Conservation (phyloP, 1,284 basidiomycete species). For the Pascua sp. region DNA sequence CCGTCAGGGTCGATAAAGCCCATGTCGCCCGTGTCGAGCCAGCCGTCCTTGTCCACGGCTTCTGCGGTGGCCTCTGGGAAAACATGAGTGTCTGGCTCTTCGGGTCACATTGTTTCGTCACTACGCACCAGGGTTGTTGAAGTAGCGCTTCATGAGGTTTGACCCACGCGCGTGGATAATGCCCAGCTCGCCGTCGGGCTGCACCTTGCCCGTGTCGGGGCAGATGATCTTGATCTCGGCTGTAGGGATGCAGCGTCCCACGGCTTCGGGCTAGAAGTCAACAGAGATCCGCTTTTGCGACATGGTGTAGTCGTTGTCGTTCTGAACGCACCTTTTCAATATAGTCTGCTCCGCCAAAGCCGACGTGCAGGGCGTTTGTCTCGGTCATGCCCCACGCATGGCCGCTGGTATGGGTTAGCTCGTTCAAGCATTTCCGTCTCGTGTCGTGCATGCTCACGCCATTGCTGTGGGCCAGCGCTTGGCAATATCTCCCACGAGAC, state of each 20-base stretch:
- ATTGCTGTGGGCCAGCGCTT: constrained; percentile 31
- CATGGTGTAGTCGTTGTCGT: neutral
- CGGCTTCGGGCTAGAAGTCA: constrained; percentile 9
- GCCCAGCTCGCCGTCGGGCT: constrained; percentile 27
- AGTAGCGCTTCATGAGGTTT: constrained; percentile 44
- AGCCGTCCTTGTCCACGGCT: constrained; percentile 32
- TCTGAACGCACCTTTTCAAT: constrained; percentile 12
- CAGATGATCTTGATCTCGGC: constrained; percentile 36
- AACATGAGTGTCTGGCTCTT: neutral
- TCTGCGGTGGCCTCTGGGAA: constrained; percentile 13
- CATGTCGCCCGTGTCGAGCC: constrained; percentile 45
- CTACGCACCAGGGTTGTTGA: constrained; percentile 11
- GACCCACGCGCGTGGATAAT: constrained; percentile 38
- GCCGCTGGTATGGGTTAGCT: neutral
- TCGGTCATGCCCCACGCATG: constrained; percentile 20
- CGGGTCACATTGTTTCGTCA: too few relatives aligned
- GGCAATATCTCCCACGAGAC: constrained; percentile 30
- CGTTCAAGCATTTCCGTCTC: neutral
- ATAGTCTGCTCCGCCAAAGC: constrained; percentile 28
- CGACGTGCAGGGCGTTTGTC: constrained; percentile 8
- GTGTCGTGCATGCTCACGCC: neutral
- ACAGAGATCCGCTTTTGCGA: neutral
- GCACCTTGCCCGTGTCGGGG: constrained; percentile 21
- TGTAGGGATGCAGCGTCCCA: constrained; percentile 38
- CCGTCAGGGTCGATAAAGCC: constrained; percentile 36